Conservation (phyloP, 2,329 filamentous ascomycete species). For the Alternaria ventricosa region DNA sequence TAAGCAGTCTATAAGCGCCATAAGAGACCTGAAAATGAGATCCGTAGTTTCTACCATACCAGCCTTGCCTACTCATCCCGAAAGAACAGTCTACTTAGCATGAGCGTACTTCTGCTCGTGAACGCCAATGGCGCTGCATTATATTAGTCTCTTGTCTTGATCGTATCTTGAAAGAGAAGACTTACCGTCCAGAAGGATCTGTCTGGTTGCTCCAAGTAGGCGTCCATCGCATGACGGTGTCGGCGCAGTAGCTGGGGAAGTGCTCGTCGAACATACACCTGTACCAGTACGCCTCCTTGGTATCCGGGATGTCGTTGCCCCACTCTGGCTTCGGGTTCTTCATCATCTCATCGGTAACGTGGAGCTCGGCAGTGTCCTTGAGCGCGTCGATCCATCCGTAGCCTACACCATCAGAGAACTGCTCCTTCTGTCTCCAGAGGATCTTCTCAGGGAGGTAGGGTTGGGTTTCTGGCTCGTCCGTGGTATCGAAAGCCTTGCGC, state of each 20-base stretch:
- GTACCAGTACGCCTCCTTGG: conserved; percentile 99
- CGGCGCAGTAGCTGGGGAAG: conserved; percentile 89
- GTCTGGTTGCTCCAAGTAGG: conserved; percentile 97
- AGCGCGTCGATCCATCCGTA: conserved; percentile 99
- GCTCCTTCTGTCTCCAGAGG: conserved; percentile 98
- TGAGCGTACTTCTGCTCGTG: conserved; percentile 45
- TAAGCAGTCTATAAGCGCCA: conserved; percentile 9
- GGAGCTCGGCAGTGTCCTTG: conserved; percentile 89
- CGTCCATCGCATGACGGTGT: conserved; percentile 94
- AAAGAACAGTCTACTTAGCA: conserved; percentile 17
- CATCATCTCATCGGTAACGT: conserved; percentile 98
- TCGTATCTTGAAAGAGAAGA: neutral
- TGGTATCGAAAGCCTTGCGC: conserved; percentile 95
- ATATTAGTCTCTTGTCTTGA: conserved; percentile 14
- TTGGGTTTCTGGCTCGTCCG: conserved; percentile 77
- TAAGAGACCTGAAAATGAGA: conserved; percentile 5
- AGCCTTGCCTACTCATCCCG: neutral
- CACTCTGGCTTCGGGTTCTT: conserved; percentile 97
- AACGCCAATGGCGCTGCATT: conserved; percentile 40
- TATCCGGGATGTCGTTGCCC: conserved; percentile 90
- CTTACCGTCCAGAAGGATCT: conserved; percentile 89
- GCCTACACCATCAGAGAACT: conserved; percentile 97
- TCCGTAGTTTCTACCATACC: neutral
- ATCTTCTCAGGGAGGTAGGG: conserved; percentile 97
- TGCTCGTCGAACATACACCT: conserved; percentile 98